Percentiles rank a stretch among this genome's conserved stretches.
Conservation (phyloP, 345 rosid species). For the rapeseed (Brassica napus) region Da-Ae NC_063450.1:5764501-5765000, state of each 20-base stretch:
- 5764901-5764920: no score
- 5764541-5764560: background rate
- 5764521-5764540: background rate
- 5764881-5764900: background rate
- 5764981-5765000: constrained; percentile 73
- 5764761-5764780: constrained; percentile 84
- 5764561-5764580: background rate
- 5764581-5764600: background rate
- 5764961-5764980: constrained; percentile 94
- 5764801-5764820: constrained; percentile 87
- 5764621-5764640: constrained; percentile 9
- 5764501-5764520: background rate
- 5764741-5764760: constrained; percentile 64
- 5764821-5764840: no score
- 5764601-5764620: background rate
- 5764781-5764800: constrained; percentile 97
- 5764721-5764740: constrained; percentile 64
- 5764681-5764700: no score
- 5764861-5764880: constrained; percentile 49
- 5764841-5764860: constrained; percentile 80
- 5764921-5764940: constrained; percentile 75
- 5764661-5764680: background rate
- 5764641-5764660: constrained; percentile 30
- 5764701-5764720: constrained; percentile 69
- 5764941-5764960: constrained; percentile 88